phyloP scores from a whole-genome alignment of 495 filamentous ascomycete genomes.

The Cudoniella acicularis region DNA sequence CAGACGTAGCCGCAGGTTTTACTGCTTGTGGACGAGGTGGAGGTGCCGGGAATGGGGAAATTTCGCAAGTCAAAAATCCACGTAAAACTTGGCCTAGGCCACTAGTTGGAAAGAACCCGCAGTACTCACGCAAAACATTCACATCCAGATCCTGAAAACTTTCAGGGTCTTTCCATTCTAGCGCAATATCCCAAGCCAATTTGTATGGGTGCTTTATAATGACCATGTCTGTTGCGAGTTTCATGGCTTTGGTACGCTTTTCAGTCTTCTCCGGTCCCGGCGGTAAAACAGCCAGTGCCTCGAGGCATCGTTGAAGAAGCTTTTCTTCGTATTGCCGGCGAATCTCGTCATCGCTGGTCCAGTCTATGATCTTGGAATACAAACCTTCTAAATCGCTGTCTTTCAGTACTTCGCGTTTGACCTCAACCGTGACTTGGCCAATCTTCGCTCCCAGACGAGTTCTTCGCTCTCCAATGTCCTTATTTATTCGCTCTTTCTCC shows the following conservation, averaged over 20 bases:
- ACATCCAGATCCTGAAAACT: constrained; percentile 68
- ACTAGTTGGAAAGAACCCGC: constrained; percentile 76
- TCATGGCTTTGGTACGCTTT: constrained; percentile 67
- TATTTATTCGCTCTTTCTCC: constrained; percentile 88
- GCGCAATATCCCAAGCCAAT: constrained; percentile 81
- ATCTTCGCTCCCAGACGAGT: constrained; percentile 83
- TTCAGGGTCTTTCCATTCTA: constrained; percentile 85
- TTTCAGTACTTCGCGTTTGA: constrained; percentile 77
- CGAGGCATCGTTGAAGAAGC: constrained; percentile 74
- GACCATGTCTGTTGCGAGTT: constrained; percentile 83
- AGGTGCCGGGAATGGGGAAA: constrained; percentile 71
- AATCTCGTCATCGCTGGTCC: constrained; percentile 81
- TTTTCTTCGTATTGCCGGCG: constrained; percentile 88
- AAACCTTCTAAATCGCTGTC: constrained; percentile 67
- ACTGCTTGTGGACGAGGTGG: constrained; percentile 17
- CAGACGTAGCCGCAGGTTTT: constrained; percentile 11
- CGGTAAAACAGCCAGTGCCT: constrained; percentile 65
- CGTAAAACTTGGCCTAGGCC: constrained; percentile 77
- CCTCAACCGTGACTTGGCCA: constrained; percentile 77
- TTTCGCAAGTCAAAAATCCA: constrained; percentile 74
- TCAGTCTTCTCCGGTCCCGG: constrained; percentile 54
- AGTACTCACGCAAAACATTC: constrained; percentile 71
- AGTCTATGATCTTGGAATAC: constrained; percentile 81
- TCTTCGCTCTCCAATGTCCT: constrained; percentile 80
- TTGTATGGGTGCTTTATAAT: constrained; percentile 91